These are phyloP conservation scores for Podospora conica DNA, from an alignment of 495 filamentous ascomycete species.

Conservation along the genomic window DNA sequence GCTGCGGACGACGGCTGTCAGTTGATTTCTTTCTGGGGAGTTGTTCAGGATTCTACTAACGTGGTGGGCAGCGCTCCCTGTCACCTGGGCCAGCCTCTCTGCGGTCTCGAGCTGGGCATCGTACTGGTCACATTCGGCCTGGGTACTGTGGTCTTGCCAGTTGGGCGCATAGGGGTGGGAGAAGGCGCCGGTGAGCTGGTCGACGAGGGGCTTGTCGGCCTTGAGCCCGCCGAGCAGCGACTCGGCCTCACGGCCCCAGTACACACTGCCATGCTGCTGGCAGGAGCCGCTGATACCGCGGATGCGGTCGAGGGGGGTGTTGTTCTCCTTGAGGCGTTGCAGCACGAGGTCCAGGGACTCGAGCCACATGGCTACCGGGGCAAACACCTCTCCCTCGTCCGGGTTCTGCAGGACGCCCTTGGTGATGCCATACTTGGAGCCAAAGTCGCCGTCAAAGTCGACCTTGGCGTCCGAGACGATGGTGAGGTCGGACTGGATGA, in stretches of 20 bases:
- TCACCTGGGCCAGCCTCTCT: constrained; percentile 64
- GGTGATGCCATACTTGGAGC: constrained; percentile 72
- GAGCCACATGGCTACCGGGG: constrained; percentile 90
- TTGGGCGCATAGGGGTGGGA: constrained; percentile 86
- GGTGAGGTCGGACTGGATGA: constrained; percentile 72
- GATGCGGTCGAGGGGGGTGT: constrained; percentile 70
- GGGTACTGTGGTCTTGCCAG: constrained; percentile 96
- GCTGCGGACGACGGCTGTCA: constrained; percentile 44
- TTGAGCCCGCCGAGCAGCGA: constrained; percentile 55
- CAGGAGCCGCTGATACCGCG: constrained; percentile 84
- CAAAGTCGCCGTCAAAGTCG: constrained; percentile 64
- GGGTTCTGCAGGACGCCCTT: constrained; percentile 85
- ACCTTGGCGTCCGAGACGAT: constrained; percentile 70
- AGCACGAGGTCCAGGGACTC: constrained; percentile 86
- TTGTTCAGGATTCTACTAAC: constrained; percentile 44
- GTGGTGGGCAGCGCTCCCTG: constrained; percentile 91
- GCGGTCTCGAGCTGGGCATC: constrained; percentile 61
- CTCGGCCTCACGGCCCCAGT: constrained; percentile 77
- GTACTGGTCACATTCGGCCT: constrained; percentile 83
- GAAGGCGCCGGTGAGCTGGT: constrained; percentile 67
- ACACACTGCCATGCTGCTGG: constrained; percentile 93
- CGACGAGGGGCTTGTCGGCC: constrained; percentile 51
- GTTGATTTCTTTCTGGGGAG: neutral
- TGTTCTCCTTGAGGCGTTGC: constrained; percentile 60
- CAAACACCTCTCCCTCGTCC: constrained; percentile 77